These are phyloP conservation scores for Suillus plorans DNA, from an alignment of 768 basidiomycete genomes.

Conservation along the genomic window DNA sequence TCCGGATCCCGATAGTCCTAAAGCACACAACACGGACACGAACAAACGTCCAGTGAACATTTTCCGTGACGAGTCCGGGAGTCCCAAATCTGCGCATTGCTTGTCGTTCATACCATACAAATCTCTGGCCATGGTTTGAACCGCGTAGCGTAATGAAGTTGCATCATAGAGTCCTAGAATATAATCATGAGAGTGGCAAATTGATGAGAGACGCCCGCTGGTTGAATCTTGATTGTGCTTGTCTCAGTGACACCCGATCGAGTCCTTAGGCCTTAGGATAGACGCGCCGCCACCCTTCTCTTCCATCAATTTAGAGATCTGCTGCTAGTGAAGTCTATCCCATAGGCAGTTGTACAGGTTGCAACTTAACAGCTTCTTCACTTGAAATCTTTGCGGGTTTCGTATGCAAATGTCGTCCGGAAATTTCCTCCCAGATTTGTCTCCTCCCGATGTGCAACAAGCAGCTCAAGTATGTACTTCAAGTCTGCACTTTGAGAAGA, in stretches of 20 bases:
- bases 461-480: constrained; percentile 55
- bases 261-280: background rate
- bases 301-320: background rate
- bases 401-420: constrained; percentile 16
- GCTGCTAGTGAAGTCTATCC: background rate
- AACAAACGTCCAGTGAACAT: no score
- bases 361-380: background rate
- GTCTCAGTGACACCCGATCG: background rate
- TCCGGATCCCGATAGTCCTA: background rate
- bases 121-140: no score
- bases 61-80: no score
- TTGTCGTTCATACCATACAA: no score
- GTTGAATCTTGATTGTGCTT: background rate
- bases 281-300: background rate
- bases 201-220: background rate
- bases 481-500: constrained; percentile 10
- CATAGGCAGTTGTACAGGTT: background rate
- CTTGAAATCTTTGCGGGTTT: background rate
- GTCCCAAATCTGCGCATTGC: no score
- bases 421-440: constrained; percentile 52
- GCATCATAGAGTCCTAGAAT: background rate
- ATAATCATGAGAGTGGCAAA: background rate
- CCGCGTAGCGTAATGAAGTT: background rate
- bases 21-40: no score
- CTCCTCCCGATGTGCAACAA: constrained; percentile 52